These are phyloP conservation scores for Taphrina communis DNA, from an alignment of 1,139 yeast species.

Conservation along the genomic window DNA sequence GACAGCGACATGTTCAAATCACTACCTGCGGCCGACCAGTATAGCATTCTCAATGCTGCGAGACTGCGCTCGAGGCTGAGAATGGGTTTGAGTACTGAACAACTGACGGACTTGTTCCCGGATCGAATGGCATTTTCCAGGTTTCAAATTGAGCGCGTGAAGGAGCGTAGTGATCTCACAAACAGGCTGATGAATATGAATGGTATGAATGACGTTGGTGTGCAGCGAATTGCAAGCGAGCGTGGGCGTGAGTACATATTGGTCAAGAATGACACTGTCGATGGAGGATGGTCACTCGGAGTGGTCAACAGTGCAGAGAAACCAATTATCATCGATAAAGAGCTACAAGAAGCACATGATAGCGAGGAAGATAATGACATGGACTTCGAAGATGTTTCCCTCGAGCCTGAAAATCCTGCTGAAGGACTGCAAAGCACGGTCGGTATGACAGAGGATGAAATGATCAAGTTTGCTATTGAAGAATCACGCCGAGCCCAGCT, in stretches of 20 bases:
- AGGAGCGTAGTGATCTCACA: slow-evolving; percentile 86
- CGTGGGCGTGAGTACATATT: slow-evolving; percentile 76
- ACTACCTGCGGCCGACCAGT: slow-evolving; percentile 79
- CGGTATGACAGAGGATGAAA: slow-evolving; percentile 37
- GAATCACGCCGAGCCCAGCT: slow-evolving; percentile 34
- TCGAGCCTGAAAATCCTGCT: slow-evolving; percentile 42
- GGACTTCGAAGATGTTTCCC: slow-evolving; percentile 56
- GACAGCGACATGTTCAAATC: slow-evolving; percentile 52
- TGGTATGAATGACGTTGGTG: slow-evolving; percentile 73
- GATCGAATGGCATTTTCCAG: slow-evolving; percentile 86
- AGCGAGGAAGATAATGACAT: slow-evolving; percentile 46
- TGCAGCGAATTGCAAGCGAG: slow-evolving; percentile 79
- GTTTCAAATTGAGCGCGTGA: slow-evolving; percentile 91
- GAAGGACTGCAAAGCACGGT: not conserved
- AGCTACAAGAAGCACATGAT: slow-evolving; percentile 40
- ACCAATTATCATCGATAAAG: slow-evolving; percentile 40
- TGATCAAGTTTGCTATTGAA: slow-evolving; percentile 37
- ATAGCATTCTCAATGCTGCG: slow-evolving; percentile 81
- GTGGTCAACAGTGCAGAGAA: slow-evolving; percentile 50
- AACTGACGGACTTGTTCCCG: slow-evolving; percentile 78
- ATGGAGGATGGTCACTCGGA: slow-evolving; percentile 86
- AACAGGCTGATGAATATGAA: slow-evolving; percentile 83
- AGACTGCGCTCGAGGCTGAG: slow-evolving; percentile 84
- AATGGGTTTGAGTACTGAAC: slow-evolving; percentile 92
- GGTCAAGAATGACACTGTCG: slow-evolving; percentile 60